Evolutionary conservation across 2,329 filamentous ascomycete species (phyloP), one percentile per base, ranked within the genome.

Genomic region (Neofusicoccum umdonicola): DNA sequence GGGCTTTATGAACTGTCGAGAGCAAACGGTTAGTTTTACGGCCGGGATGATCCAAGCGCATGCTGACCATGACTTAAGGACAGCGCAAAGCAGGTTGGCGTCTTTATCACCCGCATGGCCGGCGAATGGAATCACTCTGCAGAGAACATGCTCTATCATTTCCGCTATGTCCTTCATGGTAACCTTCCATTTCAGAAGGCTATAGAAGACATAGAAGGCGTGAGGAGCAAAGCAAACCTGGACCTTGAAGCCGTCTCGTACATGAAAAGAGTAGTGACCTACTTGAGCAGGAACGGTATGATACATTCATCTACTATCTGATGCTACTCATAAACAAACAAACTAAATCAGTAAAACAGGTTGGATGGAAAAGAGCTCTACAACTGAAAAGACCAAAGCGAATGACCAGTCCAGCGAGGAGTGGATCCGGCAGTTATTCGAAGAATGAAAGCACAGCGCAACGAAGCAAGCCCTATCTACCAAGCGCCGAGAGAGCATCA

Each of bases 111-210:
- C 19, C 19, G 66, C 13, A 75, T 77, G 57, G 71, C 76, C 51
- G 70, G 71, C 41, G 72, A 76, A 34, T 77, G 74, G 74, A 71
- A 76, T n/a, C 71, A 71, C 13, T 69, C 73, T 4, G 74, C 73
- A 27, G 68, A 69, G 0, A 69, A 75, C n/a, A 65, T 77, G 31
- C 66, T 76, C 13, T 68, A 72, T 37, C 72, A 76, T 52, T 77
- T 74, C 72, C 71, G 70, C 17, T 71, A 71, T 44, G 70, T 72
- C 4, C 66, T 77, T 6, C 71, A 74, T 2, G 72, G 69, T 12
- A 76, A 72, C 54, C 68, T 67, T 22, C 75, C 75, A 0, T 76
- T 76, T 68, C 73, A 72, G 45, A 41, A 75, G 34, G 74, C 73
- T 7, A 71, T 73, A 7, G 72, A 76, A 8, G 15, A 34, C 2